Base-by-base conservation (phyloP, 2,329 filamentous ascomycete genomes). In the Orbilia ellipsospora region DNA sequence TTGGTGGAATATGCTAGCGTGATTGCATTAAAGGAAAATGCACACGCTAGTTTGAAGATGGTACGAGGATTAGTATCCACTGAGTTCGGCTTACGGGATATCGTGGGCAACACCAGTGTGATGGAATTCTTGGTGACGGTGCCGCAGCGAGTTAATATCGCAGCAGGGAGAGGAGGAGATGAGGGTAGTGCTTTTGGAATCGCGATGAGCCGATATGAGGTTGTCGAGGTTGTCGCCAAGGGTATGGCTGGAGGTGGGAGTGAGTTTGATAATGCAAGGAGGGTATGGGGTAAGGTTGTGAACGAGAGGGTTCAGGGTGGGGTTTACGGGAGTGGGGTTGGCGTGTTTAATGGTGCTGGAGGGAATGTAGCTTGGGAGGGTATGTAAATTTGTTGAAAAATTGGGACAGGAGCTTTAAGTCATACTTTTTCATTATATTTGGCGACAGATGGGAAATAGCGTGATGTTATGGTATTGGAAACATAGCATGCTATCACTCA, bases 71-170 rank as follows among this genome's bases (percentile, higher is more conserved):
- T 74, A 57, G 63, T 64, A 0, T 42, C 40, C 4, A 68, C 70
- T 16, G 57, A 57, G 16, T 74, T 63, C 16, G 70, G 70, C 8
- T 44, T 74, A 28, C 51, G 70, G n/a, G 70, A 74, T 18, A 51
- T 74, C 10, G 59, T 74, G 7, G 63, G 63, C 13, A 74, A 42
- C 40, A 74, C 70, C 16, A 52, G 40, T 8, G 63, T 64, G 5
- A 74, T 74, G 70, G 70, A 74, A 44, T 74, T 74, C n/a, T 40
- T 74, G 28, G 63, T 74, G 2, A 74, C 70, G 2, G 57, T 68
- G 15, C 70, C 70, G 15, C 70, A 74, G 16, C 59, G 63, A 10
- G 63, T 74, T n/a, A 74, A 68, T 16, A 68, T 74, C 18, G 70
- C 70, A 10, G 63, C 70, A 1, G 70, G 70, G 1, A 50, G 70